Evolutionary conservation across 768 basidiomycete species (phyloP).

Genomic region (Tricholoma sp.): DNA sequence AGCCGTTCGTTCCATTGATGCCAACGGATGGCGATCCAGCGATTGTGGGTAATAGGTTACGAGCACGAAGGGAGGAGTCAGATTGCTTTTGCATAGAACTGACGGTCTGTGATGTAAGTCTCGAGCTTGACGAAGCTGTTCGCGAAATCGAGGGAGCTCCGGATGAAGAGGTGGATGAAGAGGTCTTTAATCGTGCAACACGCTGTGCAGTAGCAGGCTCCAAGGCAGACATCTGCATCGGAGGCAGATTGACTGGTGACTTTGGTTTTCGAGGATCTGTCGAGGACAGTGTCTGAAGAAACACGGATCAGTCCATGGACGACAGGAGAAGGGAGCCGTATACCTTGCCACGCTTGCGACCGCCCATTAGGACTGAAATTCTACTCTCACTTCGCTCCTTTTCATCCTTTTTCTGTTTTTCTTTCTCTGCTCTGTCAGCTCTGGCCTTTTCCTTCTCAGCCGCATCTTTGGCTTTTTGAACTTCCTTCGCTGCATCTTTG

Average conservation of each 20-base stretch:
- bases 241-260: slow-evolving; percentile 70
- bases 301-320: slow-evolving; percentile 7
- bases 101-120: slow-evolving; percentile 74
- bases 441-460: slow-evolving; percentile 46
- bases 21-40: slow-evolving; percentile 91
- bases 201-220: slow-evolving; percentile 79
- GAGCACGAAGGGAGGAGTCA: slow-evolving; percentile 71
- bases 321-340: slow-evolving; percentile 12
- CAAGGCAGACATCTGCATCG: slow-evolving; percentile 85
- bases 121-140: slow-evolving; percentile 43
- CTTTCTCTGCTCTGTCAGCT: slow-evolving; percentile 38
- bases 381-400: slow-evolving; percentile 89
- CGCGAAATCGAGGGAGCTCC: slow-evolving; percentile 29
- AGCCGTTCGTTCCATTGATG: slow-evolving; percentile 43
- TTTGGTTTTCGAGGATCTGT: slow-evolving; percentile 72
- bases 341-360: slow-evolving; percentile 90
- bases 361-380: slow-evolving; percentile 83
- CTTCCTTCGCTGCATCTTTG: slow-evolving; percentile 48
- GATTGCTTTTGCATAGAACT: slow-evolving; percentile 88
- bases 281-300: slow-evolving; percentile 72
- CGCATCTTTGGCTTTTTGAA: slow-evolving; percentile 34
- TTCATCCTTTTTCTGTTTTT: slow-evolving; percentile 66
- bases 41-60: slow-evolving; percentile 81
- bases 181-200: slow-evolving; percentile 73
- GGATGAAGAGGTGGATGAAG: slow-evolving; percentile 41